phyloP scores from a whole-genome alignment of 2,329 filamentous ascomycete species.

The Diplodia seriata region DNA sequence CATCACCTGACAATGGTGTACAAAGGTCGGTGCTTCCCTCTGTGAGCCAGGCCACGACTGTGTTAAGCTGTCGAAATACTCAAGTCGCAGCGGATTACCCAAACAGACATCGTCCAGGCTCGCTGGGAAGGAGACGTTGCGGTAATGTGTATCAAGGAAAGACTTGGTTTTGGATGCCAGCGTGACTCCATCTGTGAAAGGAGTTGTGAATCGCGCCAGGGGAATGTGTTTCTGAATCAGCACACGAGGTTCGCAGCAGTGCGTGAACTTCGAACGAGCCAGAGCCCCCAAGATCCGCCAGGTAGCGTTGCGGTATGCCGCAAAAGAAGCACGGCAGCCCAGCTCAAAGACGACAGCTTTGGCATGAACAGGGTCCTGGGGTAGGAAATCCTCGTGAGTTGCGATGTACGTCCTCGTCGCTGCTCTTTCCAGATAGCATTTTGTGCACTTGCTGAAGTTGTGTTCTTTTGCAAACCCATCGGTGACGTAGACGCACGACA shows the following conservation, averaged over 20 bases:
- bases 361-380: constrained; percentile 44
- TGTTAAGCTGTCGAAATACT: constrained; percentile 55
- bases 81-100: constrained; percentile 55
- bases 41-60: constrained; percentile 50
- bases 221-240: constrained; percentile 46
- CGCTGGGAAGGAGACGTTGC: constrained; percentile 50
- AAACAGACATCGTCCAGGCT: constrained; percentile 53
- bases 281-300: constrained; percentile 56
- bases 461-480: neutral
- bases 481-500: constrained; percentile 43
- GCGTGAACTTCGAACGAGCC: constrained; percentile 37
- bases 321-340: constrained; percentile 52
- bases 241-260: constrained; percentile 36
- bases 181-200: constrained; percentile 39
- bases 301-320: constrained; percentile 60
- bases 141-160: constrained; percentile 58
- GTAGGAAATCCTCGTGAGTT: constrained; percentile 60
- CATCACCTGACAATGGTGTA: constrained; percentile 53
- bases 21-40: constrained; percentile 49
- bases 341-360: constrained; percentile 62
- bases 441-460: constrained; percentile 50
- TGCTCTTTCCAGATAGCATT: constrained; percentile 51
- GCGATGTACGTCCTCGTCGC: constrained; percentile 53
- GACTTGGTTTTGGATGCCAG: constrained; percentile 58
- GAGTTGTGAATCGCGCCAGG: constrained; percentile 39